Evolutionary conservation across 2,329 filamentous ascomycete species (phyloP).

Genomic region (Fusarium sp.): DNA sequence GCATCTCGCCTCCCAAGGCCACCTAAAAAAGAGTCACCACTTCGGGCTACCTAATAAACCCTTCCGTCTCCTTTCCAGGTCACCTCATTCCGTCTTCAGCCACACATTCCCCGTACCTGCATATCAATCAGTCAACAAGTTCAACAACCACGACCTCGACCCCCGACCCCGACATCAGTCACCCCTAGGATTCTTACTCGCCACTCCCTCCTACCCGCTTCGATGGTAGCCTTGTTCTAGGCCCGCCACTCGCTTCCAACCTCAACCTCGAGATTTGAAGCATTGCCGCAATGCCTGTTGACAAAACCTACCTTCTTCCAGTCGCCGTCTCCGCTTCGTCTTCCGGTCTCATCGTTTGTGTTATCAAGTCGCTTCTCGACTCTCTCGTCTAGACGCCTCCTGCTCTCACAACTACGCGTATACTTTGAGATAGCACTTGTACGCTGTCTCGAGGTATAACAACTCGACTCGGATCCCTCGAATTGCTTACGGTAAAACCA

Average conservation of each 20-base stretch:
- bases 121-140: conserved; percentile 35
- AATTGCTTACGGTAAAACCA: conserved; percentile 52
- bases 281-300: conserved; percentile 69
- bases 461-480: conserved; percentile 51
- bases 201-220: conserved; percentile 20
- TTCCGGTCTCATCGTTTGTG: conserved; percentile 69
- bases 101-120: conserved; percentile 48
- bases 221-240: conserved; percentile 53
- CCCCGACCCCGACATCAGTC: conserved; percentile 7
- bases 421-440: conserved; percentile 50
- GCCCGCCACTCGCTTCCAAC: conserved; percentile 44
- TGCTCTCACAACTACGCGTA: conserved; percentile 56
- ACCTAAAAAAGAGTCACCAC: conserved; percentile 51
- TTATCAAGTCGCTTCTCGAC: conserved; percentile 59
- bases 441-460: conserved; percentile 57
- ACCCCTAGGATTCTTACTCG: conserved; percentile 2
- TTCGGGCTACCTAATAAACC: conserved; percentile 45
- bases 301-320: conserved; percentile 63
- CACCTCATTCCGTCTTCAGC: conserved; percentile 35
- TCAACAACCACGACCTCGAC: conserved; percentile 20
- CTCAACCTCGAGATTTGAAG: conserved; percentile 45
- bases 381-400: conserved; percentile 57
- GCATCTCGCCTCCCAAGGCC: conserved; percentile 50
- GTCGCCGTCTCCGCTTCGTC: conserved; percentile 73
- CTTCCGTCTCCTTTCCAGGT: conserved; percentile 39